phyloP scores from a whole-genome alignment of 495 filamentous ascomycete genomes.

The Margaritispora aquatica region DNA sequence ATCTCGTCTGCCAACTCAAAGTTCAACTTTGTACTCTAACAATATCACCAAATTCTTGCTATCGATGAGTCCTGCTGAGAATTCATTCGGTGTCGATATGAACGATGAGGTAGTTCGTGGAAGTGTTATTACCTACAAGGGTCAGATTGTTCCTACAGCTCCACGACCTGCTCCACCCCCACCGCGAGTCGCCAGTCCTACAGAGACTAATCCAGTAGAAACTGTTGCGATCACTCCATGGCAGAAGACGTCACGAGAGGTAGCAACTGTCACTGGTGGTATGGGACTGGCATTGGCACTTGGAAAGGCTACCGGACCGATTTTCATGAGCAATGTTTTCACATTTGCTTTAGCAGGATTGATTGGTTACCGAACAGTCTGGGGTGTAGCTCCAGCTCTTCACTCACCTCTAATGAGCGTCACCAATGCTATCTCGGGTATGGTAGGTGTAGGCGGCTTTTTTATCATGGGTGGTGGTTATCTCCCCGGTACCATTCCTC shows the following conservation, averaged over 20 bases:
- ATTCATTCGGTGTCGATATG: conserved; percentile 66
- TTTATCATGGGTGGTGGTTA: conserved; percentile 76
- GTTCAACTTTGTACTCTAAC: conserved; percentile 78
- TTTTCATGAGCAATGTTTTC: conserved; percentile 79
- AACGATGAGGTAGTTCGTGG: conserved; percentile 75
- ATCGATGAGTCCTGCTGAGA: conserved; percentile 68
- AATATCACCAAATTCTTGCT: conserved; percentile 80
- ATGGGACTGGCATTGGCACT: conserved; percentile 67
- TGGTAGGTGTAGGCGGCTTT: conserved; percentile 77
- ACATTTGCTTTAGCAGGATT: conserved; percentile 72
- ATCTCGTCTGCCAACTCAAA: conserved; percentile 72
- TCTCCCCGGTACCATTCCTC: conserved; percentile 67
- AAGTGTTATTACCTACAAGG: conserved; percentile 68
- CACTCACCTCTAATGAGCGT: conserved; percentile 82
- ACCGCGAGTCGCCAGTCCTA: conserved; percentile 36
- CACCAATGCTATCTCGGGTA: conserved; percentile 78
- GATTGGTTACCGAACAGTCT: conserved; percentile 75
- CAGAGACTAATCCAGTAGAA: conserved; percentile 44
- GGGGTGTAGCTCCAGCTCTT: conserved; percentile 69
- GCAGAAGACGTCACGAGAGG: conserved; percentile 67
- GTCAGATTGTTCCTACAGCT: conserved; percentile 63
- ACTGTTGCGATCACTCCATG: conserved; percentile 64
- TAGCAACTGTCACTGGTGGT: conserved; percentile 59
- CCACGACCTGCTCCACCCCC: conserved; percentile 67
- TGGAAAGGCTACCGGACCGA: conserved; percentile 67